Percentiles rank a stretch among this genome's conserved stretches.
These are phyloP conservation scores for Aurifilum marmelostoma DNA, from an alignment of 2,329 filamentous ascomycete genomes.

Conservation along the genomic window DNA sequence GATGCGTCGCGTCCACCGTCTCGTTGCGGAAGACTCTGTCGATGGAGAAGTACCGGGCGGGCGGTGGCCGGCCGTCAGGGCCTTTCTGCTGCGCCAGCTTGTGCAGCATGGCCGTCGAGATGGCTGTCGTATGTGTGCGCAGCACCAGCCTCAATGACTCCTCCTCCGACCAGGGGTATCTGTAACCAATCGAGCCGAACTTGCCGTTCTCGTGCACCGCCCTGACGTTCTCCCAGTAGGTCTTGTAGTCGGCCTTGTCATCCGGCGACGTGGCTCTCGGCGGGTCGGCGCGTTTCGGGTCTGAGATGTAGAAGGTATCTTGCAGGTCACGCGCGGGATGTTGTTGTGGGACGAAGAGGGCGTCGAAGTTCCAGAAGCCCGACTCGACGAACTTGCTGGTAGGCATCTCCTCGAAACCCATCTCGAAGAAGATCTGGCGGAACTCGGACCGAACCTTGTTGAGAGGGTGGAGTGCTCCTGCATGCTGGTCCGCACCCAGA, in stretches of 20 bases:
- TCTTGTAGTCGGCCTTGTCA: slow-evolving; percentile 69
- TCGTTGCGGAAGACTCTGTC: slow-evolving; percentile 98
- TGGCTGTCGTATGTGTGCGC: slow-evolving; percentile 93
- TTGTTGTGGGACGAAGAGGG: slow-evolving; percentile 95
- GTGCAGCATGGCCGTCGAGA: slow-evolving; percentile 88
- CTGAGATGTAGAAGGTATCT: slow-evolving; percentile 95
- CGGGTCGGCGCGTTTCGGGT: slow-evolving; percentile 76
- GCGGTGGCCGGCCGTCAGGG: slow-evolving; percentile 65
- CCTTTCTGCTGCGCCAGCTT: slow-evolving; percentile 83
- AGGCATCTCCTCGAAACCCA: slow-evolving; percentile 98
- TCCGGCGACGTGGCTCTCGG: slow-evolving; percentile 61
- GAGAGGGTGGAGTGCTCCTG: slow-evolving; percentile 68
- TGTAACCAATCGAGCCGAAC: slow-evolving; percentile 93
- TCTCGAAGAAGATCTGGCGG: slow-evolving; percentile 97
- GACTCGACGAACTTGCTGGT: slow-evolving; percentile 93
- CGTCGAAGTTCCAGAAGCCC: slow-evolving; percentile 99
- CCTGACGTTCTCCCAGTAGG: slow-evolving; percentile 87
- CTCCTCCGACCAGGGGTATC: slow-evolving; percentile 88
- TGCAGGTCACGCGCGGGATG: slow-evolving; percentile 96
- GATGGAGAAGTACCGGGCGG: slow-evolving; percentile 96
- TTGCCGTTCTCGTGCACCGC: slow-evolving; percentile 89
- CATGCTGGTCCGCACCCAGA: slow-evolving; percentile 62
- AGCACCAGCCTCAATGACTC: slow-evolving; percentile 88
- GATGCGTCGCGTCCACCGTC: slow-evolving; percentile 92
- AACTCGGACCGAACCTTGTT: slow-evolving; percentile 97